Evolutionary conservation across 2,329 filamentous ascomycete genomes (phyloP).

Genomic region (Sphaceloma murrayae): DNA sequence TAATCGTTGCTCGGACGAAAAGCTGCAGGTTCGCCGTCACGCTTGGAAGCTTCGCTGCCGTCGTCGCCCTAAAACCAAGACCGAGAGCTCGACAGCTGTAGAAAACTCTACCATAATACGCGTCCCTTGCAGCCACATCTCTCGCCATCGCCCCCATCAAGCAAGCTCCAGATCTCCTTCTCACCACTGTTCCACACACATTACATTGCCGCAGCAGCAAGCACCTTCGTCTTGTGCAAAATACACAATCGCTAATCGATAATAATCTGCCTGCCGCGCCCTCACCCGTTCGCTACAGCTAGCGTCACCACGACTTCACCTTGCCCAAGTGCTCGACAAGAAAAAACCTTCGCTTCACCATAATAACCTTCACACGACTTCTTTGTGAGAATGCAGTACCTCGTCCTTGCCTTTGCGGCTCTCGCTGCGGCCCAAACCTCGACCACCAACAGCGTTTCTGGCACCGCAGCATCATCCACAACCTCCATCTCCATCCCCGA

Average conservation of each 20-base stretch:
- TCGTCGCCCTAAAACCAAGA: not conserved
- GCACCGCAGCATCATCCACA: slow-evolving; percentile 19
- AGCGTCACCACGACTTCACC: slow-evolving; percentile 3
- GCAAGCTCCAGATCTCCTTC: slow-evolving; percentile 6
- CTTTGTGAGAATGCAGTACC: slow-evolving; percentile 9
- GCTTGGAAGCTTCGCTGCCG: not conserved
- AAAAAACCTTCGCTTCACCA: not conserved
- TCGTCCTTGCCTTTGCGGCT: slow-evolving; percentile 11
- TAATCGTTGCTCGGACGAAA: slow-evolving; percentile 7
- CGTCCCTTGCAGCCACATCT: slow-evolving; percentile 10
- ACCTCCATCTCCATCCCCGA: slow-evolving; percentile 22
- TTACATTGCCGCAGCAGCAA: too few relatives aligned
- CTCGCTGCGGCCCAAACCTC: slow-evolving; percentile 10
- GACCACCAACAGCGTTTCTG: slow-evolving; percentile 16
- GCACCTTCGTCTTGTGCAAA: too few relatives aligned
- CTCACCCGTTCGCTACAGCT: slow-evolving; percentile 1
- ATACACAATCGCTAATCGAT: too few relatives aligned
- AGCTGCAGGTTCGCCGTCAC: slow-evolving; percentile 4
- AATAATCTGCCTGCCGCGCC: slow-evolving; percentile 13
- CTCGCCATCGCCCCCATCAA: not conserved
- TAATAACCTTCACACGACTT: not conserved
- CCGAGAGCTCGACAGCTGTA: not conserved
- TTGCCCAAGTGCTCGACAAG: not conserved
- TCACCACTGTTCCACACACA: too few relatives aligned
- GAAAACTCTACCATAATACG: slow-evolving; percentile 4